Percentiles rank a stretch among this genome's conserved stretches.
phyloP scores from a whole-genome alignment of 2,329 filamentous ascomycete species.

The Orbilia brochopaga region DNA sequence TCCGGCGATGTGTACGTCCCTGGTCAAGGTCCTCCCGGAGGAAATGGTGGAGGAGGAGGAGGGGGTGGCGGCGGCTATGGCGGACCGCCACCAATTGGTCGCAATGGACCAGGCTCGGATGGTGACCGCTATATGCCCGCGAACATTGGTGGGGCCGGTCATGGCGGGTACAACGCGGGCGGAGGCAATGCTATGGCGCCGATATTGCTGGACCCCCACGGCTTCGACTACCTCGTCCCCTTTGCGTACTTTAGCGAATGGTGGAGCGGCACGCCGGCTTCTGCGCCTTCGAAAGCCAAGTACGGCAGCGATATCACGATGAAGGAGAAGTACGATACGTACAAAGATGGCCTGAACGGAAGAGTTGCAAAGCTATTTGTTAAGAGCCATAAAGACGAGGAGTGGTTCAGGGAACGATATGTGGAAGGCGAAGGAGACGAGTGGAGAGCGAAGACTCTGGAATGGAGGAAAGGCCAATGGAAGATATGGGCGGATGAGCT shows the following conservation, averaged over 20 bases:
- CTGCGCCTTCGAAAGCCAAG: conserved; percentile 51
- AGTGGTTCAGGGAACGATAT: conserved; percentile 98
- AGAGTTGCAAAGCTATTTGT: conserved; percentile 91
- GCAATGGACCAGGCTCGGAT: conserved; percentile 31
- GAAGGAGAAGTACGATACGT: conserved; percentile 64
- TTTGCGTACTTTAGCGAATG: conserved; percentile 55
- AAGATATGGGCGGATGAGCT: conserved; percentile 88
- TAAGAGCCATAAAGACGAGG: conserved; percentile 87
- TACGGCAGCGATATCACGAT: conserved; percentile 44
- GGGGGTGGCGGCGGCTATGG: conserved; percentile 9
- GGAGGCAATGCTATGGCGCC: conserved; percentile 37
- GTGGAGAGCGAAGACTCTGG: conserved; percentile 76
- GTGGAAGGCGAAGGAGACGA: conserved; percentile 79
- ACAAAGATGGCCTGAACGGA: conserved; percentile 72
- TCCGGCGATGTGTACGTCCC: conserved; percentile 49
- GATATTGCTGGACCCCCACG: conserved; percentile 53
- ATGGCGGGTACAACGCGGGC: background rate
- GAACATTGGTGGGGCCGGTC: conserved; percentile 45
- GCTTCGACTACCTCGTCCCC: conserved; percentile 54
- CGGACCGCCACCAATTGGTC: conserved; percentile 25
- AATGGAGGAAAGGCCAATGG: conserved; percentile 79
- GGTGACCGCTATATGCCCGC: conserved; percentile 55
- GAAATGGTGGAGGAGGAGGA: background rate
- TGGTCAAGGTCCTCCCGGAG: conserved; percentile 43
- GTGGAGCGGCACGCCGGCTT: conserved; percentile 52